A percentile compares a stretch with the other conserved stretches of the same genome.
phyloP scores from a whole-genome alignment of 805 yeast species.

The Saturnispora bothae region DNA sequence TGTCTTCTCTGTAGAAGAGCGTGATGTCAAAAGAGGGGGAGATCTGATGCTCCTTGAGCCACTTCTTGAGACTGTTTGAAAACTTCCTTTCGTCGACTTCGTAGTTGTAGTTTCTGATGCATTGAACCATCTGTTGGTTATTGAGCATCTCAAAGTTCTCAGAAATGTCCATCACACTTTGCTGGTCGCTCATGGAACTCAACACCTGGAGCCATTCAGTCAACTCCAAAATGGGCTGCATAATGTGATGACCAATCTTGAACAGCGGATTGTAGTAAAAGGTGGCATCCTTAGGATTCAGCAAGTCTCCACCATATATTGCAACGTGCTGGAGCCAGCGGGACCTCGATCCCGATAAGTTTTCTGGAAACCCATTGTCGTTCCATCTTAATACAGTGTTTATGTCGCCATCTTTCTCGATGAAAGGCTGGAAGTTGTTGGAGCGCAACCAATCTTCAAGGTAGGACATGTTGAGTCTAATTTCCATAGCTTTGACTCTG shows the following conservation, averaged over 20 bases:
- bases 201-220: conserved; percentile 88
- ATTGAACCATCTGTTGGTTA: conserved; percentile 58
- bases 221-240: conserved; percentile 66
- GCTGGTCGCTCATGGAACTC: conserved; percentile 48
- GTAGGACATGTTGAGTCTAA: conserved; percentile 73
- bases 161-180: conserved; percentile 44
- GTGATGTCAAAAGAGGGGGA: conserved; percentile 11
- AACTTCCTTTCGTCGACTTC: conserved; percentile 73
- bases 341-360: conserved; percentile 17
- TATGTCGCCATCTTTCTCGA: conserved; percentile 19
- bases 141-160: conserved; percentile 47
- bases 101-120: conserved; percentile 66
- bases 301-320: conserved; percentile 21
- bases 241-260: conserved; percentile 53
- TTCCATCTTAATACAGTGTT: conserved; percentile 14
- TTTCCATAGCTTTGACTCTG: conserved; percentile 80
- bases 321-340: conserved; percentile 22
- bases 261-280: conserved; percentile 58
- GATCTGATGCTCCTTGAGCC: conserved; percentile 27
- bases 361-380: conserved; percentile 25
- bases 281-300: conserved; percentile 37
- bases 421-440: conserved; percentile 42
- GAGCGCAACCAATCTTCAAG: conserved; percentile 90
- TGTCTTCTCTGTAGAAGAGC: conserved; percentile 17
- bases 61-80: conserved; percentile 39